These are phyloP conservation scores for Salicornia ramosissima DNA, from an alignment of 148 eudicot genomes.

Conservation along the genomic window DNA sequence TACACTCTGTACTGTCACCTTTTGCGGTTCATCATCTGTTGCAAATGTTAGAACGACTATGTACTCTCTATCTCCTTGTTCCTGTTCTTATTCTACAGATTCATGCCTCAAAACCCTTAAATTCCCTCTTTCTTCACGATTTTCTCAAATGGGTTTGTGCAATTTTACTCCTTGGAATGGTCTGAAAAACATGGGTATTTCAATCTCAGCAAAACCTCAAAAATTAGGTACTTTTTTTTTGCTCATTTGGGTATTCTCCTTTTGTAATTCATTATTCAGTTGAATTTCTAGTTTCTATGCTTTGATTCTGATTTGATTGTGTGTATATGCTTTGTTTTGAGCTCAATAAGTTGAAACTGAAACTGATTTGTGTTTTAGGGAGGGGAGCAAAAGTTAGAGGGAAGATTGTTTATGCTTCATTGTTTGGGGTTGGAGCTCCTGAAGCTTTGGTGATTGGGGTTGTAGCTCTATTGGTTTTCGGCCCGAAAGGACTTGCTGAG, in stretches of 20 bases:
- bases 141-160: slow-evolving; percentile 47
- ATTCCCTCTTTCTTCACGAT: slow-evolving; percentile 24
- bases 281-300: neutral
- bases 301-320: slow-evolving; percentile 2
- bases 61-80: slow-evolving; percentile 25
- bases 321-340: neutral
- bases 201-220: slow-evolving; percentile 32
- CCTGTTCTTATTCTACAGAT: slow-evolving; percentile 15
- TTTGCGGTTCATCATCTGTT: slow-evolving; percentile 19
- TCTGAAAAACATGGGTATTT: slow-evolving; percentile 37
- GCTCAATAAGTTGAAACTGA: neutral
- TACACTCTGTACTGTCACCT: slow-evolving; percentile 36
- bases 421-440: slow-evolving; percentile 98
- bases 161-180: slow-evolving; percentile 52
- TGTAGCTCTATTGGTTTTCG: slow-evolving; percentile 94
- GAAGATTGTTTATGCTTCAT: slow-evolving; percentile 70
- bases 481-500: slow-evolving; percentile 99
- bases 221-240: slow-evolving; percentile 33
- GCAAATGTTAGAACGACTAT: slow-evolving; percentile 25
- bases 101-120: slow-evolving; percentile 34
- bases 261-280: neutral
- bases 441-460: slow-evolving; percentile 96
- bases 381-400: slow-evolving; percentile 50
- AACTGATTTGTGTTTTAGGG: slow-evolving; percentile 34
- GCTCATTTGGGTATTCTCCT: slow-evolving; percentile 15